Evolutionary conservation across 306 rosid species (phyloP).

Genomic region (Phaseolus lunatus): DNA sequence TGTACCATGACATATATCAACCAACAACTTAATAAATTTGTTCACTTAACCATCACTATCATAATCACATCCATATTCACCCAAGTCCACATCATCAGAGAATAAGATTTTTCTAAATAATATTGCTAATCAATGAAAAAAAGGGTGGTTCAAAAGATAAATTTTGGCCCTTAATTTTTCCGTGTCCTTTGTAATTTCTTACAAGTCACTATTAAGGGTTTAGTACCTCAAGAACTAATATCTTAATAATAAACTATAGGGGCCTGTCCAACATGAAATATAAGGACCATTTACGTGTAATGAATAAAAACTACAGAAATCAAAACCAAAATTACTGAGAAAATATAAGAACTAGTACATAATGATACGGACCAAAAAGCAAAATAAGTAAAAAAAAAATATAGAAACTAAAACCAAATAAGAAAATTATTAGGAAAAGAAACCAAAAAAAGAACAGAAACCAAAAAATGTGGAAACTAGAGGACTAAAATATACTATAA

Average conservation of each 20-base stretch:
- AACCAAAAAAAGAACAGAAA: background rate
- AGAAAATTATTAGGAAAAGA: background rate
- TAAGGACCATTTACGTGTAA: constrained; percentile 15
- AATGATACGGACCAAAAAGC: background rate
- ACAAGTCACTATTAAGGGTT: background rate
- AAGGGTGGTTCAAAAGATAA: background rate
- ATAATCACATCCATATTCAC: background rate
- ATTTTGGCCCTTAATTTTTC: background rate
- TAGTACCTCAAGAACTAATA: background rate
- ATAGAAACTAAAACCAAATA: background rate
- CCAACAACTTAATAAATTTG: constrained; percentile 10
- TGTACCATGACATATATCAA: background rate
- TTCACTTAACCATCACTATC: constrained; percentile 6
- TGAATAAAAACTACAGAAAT: constrained; percentile 3
- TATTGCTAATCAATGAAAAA: constrained; percentile 8
- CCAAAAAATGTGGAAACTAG: background rate
- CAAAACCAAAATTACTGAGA: background rate
- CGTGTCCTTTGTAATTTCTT: background rate
- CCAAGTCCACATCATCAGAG: constrained; percentile 6
- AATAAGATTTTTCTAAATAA: background rate
- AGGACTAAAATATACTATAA: background rate
- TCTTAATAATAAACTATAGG: background rate
- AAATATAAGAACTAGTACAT: background rate
- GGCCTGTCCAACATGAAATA: background rate
- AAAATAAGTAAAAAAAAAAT: background rate